Conservation (phyloP, 2,329 filamentous ascomycete genomes). For the Fusarium devonianum region DNA sequence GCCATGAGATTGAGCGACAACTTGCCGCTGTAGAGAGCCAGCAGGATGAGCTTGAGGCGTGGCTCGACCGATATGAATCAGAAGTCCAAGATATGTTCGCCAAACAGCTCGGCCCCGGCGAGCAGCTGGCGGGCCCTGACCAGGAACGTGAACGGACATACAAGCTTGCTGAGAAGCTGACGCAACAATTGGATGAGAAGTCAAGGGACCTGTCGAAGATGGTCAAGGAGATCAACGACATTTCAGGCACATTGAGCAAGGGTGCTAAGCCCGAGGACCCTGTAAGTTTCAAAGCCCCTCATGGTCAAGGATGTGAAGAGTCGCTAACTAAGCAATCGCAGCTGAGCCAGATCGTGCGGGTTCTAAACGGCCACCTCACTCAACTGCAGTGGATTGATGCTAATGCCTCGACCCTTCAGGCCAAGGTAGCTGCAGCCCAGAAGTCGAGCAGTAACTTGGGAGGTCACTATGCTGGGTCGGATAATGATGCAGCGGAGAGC, state of each 20-base stretch:
- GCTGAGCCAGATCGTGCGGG: slow-evolving; percentile 93
- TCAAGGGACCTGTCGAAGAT: slow-evolving; percentile 91
- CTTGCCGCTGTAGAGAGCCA: slow-evolving; percentile 88
- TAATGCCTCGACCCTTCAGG: slow-evolving; percentile 80
- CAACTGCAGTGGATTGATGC: slow-evolving; percentile 94
- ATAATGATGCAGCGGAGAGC: slow-evolving; percentile 80
- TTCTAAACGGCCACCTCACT: slow-evolving; percentile 90
- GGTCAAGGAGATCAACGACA: slow-evolving; percentile 97
- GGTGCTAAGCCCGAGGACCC: slow-evolving; percentile 87
- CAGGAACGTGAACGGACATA: slow-evolving; percentile 96
- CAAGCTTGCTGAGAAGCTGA: slow-evolving; percentile 92
- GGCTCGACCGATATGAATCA: slow-evolving; percentile 88
- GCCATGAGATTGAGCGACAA: slow-evolving; percentile 92
- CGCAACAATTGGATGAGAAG: slow-evolving; percentile 90
- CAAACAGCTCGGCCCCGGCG: slow-evolving; percentile 77
- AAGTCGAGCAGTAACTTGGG: slow-evolving; percentile 73
- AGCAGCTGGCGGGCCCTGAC: slow-evolving; percentile 84
- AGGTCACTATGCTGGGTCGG: slow-evolving; percentile 64
- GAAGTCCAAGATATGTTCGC: slow-evolving; percentile 90
- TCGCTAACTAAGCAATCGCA: slow-evolving; percentile 52
- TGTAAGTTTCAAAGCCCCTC: slow-evolving; percentile 61
- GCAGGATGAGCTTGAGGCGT: slow-evolving; percentile 87
- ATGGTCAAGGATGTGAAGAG: slow-evolving; percentile 12
- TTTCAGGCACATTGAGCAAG: slow-evolving; percentile 88
- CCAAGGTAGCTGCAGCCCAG: slow-evolving; percentile 83